Percentiles rank a stretch among this genome's conserved stretches.
phyloP scores from a whole-genome alignment of 2,329 filamentous ascomycete species.

The Raffaelea deltoideospora region DNA sequence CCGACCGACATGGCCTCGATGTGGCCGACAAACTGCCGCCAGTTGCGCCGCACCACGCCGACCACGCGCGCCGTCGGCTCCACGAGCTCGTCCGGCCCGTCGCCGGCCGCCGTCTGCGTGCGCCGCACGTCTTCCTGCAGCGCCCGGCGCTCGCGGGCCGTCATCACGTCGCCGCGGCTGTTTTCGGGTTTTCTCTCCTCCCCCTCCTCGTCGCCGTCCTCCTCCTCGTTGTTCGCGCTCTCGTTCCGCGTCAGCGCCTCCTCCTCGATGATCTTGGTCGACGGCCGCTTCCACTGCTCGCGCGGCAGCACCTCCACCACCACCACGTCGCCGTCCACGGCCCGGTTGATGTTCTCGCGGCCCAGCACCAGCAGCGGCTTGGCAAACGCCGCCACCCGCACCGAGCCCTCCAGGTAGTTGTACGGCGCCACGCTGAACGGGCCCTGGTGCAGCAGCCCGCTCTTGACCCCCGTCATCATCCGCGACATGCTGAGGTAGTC shows the following conservation, averaged over 20 bases:
- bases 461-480: conserved; percentile 87
- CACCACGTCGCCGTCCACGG: conserved; percentile 81
- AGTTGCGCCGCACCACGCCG: conserved; percentile 86
- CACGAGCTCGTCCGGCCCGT: conserved; percentile 56
- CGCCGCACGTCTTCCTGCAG: conserved; percentile 84
- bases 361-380: conserved; percentile 79
- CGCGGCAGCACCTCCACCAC: conserved; percentile 86
- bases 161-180: no score
- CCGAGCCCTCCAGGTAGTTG: conserved; percentile 90
- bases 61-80: conserved; percentile 89
- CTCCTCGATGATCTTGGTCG: conserved; percentile 90
- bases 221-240: conserved; percentile 49
- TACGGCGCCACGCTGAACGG: conserved; percentile 94
- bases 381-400: conserved; percentile 80
- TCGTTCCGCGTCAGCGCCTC: conserved; percentile 85
- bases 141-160: conserved; percentile 55
- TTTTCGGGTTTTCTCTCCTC: no score
- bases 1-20: conserved; percentile 77
- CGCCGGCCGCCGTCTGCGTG: conserved; percentile 64
- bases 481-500: conserved; percentile 83
- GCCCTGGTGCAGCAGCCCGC: conserved; percentile 80
- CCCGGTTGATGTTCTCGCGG: conserved; percentile 88
- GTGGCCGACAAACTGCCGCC: conserved; percentile 94
- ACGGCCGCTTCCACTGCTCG: conserved; percentile 94
- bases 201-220: conserved; percentile 20